Percentiles rank a stretch among this genome's conserved stretches.
phyloP scores from a whole-genome alignment of 2,329 filamentous ascomycete species.

The Lecanicillium sp. region DNA sequence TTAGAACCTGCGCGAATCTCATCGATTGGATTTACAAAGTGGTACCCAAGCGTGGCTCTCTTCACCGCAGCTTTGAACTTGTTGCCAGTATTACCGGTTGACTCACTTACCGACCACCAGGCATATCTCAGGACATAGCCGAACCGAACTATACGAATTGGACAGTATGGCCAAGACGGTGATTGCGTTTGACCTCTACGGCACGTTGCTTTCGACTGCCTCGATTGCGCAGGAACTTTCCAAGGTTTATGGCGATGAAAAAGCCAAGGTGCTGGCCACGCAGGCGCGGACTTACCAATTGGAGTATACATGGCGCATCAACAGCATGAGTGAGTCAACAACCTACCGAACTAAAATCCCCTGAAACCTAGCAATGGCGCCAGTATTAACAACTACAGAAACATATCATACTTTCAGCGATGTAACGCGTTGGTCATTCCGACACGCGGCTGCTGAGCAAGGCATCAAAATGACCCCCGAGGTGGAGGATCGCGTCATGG shows the following conservation, averaged over 20 bases:
- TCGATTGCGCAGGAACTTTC: constrained; percentile 56
- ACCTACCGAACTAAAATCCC: not conserved
- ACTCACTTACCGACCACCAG: not conserved
- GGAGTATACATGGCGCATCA: constrained; percentile 71
- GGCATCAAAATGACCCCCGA: constrained; percentile 33
- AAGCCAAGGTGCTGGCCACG: constrained; percentile 47
- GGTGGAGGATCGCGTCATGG: constrained; percentile 46
- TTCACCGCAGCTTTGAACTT: no score
- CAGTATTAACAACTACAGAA: constrained; percentile 2
- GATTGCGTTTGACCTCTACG: constrained; percentile 70
- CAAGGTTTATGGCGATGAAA: constrained; percentile 47
- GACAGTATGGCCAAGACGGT: constrained; percentile 27
- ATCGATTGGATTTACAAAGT: no score
- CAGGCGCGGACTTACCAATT: constrained; percentile 64
- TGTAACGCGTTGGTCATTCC: constrained; percentile 55
- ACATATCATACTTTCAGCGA: constrained; percentile 52
- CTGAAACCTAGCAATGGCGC: no score
- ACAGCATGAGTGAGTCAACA: constrained; percentile 57
- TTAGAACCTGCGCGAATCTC: no score
- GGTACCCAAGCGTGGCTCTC: no score
- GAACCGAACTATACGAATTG: not conserved
- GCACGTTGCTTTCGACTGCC: constrained; percentile 64
- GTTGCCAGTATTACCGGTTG: no score
- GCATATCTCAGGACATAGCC: constrained; percentile 3
- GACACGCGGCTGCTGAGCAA: constrained; percentile 56